Conservation (phyloP, 2,329 filamentous ascomycete genomes). For the Aspergillus arachidicola region DNA sequence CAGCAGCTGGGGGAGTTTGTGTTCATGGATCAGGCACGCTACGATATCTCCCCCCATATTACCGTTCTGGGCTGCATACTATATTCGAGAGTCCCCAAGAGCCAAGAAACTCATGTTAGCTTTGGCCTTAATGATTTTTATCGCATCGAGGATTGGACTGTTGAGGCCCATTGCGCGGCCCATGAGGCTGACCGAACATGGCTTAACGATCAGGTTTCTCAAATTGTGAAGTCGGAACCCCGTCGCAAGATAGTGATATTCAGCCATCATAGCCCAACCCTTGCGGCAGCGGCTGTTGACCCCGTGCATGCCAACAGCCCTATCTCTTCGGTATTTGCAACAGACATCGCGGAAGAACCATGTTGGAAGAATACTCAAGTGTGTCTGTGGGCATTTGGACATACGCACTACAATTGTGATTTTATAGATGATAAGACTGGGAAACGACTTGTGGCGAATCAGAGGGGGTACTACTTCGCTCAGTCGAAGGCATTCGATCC, state of each 20-base stretch:
- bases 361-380: slow-evolving; percentile 46
- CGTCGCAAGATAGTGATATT: slow-evolving; percentile 41
- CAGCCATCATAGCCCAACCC: slow-evolving; percentile 43
- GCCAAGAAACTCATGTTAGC: slow-evolving; percentile 43
- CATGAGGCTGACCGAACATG: slow-evolving; percentile 40
- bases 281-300: slow-evolving; percentile 30
- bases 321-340: slow-evolving; percentile 44
- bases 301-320: slow-evolving; percentile 36
- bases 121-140: slow-evolving; percentile 57
- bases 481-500: slow-evolving; percentile 40
- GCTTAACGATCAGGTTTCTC: slow-evolving; percentile 42
- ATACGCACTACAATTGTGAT: slow-evolving; percentile 52
- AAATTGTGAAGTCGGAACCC: slow-evolving; percentile 33
- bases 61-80: slow-evolving; percentile 53
- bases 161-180: slow-evolving; percentile 33
- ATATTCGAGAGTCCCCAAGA: slow-evolving; percentile 50
- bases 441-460: slow-evolving; percentile 44
- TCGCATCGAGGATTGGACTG: slow-evolving; percentile 42
- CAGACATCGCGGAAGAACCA: slow-evolving; percentile 41
- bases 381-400: slow-evolving; percentile 51
- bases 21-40: slow-evolving; percentile 44
- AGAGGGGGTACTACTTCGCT: slow-evolving; percentile 46
- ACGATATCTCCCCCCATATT: slow-evolving; percentile 39
- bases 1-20: slow-evolving; percentile 39
- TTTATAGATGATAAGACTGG: slow-evolving; percentile 34